Evolutionary conservation across 1,139 yeast species (phyloP).

Genomic region (Debaryomyces sp.): DNA sequence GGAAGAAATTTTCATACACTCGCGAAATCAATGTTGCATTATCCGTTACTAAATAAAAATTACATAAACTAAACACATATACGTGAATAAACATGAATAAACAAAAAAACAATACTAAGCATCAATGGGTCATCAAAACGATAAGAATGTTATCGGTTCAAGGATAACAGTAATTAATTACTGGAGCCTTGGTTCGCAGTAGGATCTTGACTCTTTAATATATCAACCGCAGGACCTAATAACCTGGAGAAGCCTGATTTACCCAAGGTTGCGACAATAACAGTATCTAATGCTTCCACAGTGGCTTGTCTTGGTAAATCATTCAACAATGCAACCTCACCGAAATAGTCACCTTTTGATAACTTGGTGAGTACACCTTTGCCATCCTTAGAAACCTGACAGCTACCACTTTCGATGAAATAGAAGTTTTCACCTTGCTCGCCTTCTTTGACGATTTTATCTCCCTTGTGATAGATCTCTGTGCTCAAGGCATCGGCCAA

Average conservation of each 20-base stretch:
- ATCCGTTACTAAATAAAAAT: constrained; percentile 4
- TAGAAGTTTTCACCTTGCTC: constrained; percentile 91
- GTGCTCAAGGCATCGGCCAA: constrained; percentile 93
- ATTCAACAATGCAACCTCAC: constrained; percentile 90
- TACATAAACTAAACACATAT: constrained; percentile 3
- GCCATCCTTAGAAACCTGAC: constrained; percentile 63
- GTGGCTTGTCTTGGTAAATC: constrained; percentile 96
- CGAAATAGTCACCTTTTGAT: constrained; percentile 89
- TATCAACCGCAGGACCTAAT: constrained; percentile 87
- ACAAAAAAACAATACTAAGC: not conserved
- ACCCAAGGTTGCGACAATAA: constrained; percentile 88
- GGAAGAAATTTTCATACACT: not conserved
- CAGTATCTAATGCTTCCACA: constrained; percentile 72
- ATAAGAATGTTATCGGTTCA: not conserved
- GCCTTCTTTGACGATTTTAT: constrained; percentile 81
- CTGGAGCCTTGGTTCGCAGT: constrained; percentile 31
- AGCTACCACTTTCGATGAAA: constrained; percentile 85
- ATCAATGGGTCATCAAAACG: constrained; percentile 5
- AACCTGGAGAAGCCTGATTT: constrained; percentile 92
- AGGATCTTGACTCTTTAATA: constrained; percentile 81
- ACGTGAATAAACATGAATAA: not conserved
- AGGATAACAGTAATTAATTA: not conserved
- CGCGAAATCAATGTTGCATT: constrained; percentile 7
- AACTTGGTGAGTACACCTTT: constrained; percentile 65
- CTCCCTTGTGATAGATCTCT: constrained; percentile 70